A percentile compares a stretch with the other conserved stretches of the same genome.
phyloP scores from a whole-genome alignment of 1,139 yeast genomes.

The Kurtzmaniella quercitrusa region DNA sequence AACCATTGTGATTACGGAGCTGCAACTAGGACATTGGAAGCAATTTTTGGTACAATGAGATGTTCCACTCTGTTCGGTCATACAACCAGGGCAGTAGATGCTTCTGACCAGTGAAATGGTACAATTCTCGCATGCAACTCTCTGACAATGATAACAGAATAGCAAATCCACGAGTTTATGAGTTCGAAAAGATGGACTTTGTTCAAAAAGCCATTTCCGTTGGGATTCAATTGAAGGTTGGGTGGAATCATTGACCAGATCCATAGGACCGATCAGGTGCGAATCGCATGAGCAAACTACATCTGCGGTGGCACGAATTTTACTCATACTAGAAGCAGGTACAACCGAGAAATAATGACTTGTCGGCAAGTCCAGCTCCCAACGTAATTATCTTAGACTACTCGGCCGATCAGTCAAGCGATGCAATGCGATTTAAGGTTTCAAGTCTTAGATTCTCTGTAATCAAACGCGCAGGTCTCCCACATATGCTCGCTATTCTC shows the following conservation, averaged over 20 bases:
- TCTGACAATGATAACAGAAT: slow-evolving; percentile 39
- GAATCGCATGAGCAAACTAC: slow-evolving; percentile 18
- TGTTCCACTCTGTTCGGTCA: slow-evolving; percentile 28
- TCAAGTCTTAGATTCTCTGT: background rate
- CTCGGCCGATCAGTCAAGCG: background rate
- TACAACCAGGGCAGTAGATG: slow-evolving; percentile 37
- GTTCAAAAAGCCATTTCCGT: slow-evolving; percentile 4
- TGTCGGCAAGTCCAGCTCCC: background rate
- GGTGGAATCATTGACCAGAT: background rate
- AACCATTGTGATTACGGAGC: slow-evolving; percentile 16
- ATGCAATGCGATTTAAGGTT: slow-evolving; percentile 1
- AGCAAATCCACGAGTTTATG: slow-evolving; percentile 17
- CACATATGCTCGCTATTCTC: background rate
- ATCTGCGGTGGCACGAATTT: slow-evolving; percentile 17
- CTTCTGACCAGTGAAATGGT: slow-evolving; percentile 20
- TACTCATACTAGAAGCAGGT: slow-evolving; percentile 15
- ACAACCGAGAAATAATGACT: no score
- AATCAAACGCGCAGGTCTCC: background rate
- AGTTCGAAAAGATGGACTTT: slow-evolving; percentile 3
- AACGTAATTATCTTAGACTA: no score
- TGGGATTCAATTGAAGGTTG: background rate
- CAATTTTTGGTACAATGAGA: slow-evolving; percentile 34
- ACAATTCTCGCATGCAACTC: slow-evolving; percentile 25
- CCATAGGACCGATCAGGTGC: slow-evolving; percentile 7
- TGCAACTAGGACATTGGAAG: slow-evolving; percentile 37